Base-by-base conservation (phyloP, 306 rosid genomes). In the Ormosia emarginata region DNA sequence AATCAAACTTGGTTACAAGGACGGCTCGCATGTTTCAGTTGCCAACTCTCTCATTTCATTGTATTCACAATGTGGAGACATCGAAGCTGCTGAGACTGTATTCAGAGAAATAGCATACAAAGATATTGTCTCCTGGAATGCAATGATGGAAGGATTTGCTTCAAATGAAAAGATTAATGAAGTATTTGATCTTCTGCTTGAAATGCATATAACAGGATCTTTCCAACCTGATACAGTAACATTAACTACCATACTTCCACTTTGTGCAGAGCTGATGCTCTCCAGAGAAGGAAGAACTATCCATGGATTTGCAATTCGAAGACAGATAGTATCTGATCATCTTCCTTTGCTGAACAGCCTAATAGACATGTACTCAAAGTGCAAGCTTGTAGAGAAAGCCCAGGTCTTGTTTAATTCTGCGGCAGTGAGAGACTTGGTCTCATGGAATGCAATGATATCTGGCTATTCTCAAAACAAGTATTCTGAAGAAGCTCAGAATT, bases 381-480 rank as follows among this genome's bases (percentile, higher is more conserved):
- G 84, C 84, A 67, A 79, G 46, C 61, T 41, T 67, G 81, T 83
- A 73, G 80, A 73, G 79, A 84, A 83, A 84, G 85, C 90, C 1
- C 63, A 78, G 61, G 47, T 85, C 67, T 62, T 90, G 85, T 90
- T 90, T 81, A 64, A 57, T 79, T 83, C 84, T 40, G 65, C 82
- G 9, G 5, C 34, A 5, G 83, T 83, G 74, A 87, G 81, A 84
- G 93, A 87, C 88, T 59, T 87, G 73, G 85, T 87, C 43, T 85
- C 91, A 14, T 90, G 93, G 93, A 90, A 87, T 85, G 75, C 77
- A 66, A 90, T 90, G 93, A 87, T 90, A 67, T 87, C 89, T 65
- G 91, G 93, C 63, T 90, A 90, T 90, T 85, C 91, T 53, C 83
- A 59, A 46, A 87, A 90, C 82, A 84, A 85, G 18, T 73, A 66